Evolutionary conservation across 164 flowering plant species (phyloP).

Genomic region (Annona cherimola): DNA sequence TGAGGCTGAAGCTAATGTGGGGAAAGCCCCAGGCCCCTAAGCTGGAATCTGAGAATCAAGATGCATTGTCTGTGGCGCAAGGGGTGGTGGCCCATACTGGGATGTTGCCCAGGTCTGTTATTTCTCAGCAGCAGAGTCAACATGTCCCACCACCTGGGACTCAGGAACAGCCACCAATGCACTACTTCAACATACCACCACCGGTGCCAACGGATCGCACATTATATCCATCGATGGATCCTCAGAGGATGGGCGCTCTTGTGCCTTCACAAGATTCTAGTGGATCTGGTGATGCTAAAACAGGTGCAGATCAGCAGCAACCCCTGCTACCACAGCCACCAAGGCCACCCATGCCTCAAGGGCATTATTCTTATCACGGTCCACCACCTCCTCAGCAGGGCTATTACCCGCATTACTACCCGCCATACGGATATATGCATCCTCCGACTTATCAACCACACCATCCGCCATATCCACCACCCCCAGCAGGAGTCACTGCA

Average conservation of each 20-base stretch:
- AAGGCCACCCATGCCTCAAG: background rate
- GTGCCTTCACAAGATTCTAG: constrained; percentile 62
- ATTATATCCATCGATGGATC: constrained; percentile 92
- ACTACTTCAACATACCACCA: constrained; percentile 77
- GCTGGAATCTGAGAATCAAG: constrained; percentile 46
- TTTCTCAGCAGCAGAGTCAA: constrained; percentile 82
- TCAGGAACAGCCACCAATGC: constrained; percentile 53
- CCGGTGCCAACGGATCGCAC: constrained; percentile 69
- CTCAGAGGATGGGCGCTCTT: constrained; percentile 90
- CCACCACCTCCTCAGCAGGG: constrained; percentile 50
- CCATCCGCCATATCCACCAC: constrained; percentile 28
- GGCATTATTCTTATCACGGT: constrained; percentile 36
- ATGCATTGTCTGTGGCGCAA: constrained; percentile 45
- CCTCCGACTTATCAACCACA: constrained; percentile 33
- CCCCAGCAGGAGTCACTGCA: constrained; percentile 3
- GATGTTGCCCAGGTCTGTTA: constrained; percentile 75
- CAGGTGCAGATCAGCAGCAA: constrained; percentile 39
- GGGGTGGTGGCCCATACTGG: constrained; percentile 71
- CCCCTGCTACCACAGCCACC: constrained; percentile 11
- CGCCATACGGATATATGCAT: constrained; percentile 43
- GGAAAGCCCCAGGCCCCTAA: constrained; percentile 87
- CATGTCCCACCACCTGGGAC: constrained; percentile 48
- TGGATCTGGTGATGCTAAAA: constrained; percentile 44
- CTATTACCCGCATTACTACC: constrained; percentile 37
- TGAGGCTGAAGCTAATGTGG: constrained; percentile 88